Base-by-base conservation (phyloP, 768 basidiomycete species). In the Mycena chlorophos region DNA sequence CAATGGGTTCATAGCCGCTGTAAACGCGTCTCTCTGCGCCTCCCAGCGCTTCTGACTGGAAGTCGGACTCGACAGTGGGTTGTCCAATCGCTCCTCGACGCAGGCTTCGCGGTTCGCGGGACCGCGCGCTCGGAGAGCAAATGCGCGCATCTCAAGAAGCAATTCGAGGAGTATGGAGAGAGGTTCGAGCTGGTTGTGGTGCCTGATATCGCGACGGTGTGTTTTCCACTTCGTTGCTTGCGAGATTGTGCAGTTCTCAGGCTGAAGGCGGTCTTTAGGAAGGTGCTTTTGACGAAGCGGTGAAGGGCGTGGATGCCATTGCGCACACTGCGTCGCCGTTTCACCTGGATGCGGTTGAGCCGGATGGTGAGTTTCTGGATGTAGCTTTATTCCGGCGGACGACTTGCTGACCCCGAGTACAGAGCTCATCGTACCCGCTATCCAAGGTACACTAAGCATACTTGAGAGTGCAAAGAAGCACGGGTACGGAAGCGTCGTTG, bases 221-320 rank as follows among this genome's bases (percentile, higher is more conserved):
- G 63, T 60, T 19, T 22, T 1, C 14, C 30, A 2, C 27, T 23
- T 27, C 42, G 26, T 29, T 48, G 20, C 23, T 19, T 13, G 26
- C 28, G 20, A 3, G n/a, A 19, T 37, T 4, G 19, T 40, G 2
- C n/a, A 20, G 5, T 14, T 22, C n/a, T n/a, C n/a, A n/a, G n/a
- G n/a, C n/a, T n/a, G n/a, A n/a, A n/a, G n/a, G n/a, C n/a, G n/a
- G n/a, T 22, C 52, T 26, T 12, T 27, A 86, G 84, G 78, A 78
- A 2, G 82, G 82, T 10, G 88, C 86, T 0, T 95, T 91, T 60
- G 89, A 93, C 65, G 84, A 89, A 50, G 89, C 85, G 0, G 87
- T 91, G 57, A 82, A 85, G 66, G 89, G 79, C 2, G 83, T 92
- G 10, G 84, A 89, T 56, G 91, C 79, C 0, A 81, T 94, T 46